These are phyloP conservation scores for Aspergillus tubingensis DNA, from an alignment of 2,329 filamentous ascomycete species.

Conservation along the genomic window DNA sequence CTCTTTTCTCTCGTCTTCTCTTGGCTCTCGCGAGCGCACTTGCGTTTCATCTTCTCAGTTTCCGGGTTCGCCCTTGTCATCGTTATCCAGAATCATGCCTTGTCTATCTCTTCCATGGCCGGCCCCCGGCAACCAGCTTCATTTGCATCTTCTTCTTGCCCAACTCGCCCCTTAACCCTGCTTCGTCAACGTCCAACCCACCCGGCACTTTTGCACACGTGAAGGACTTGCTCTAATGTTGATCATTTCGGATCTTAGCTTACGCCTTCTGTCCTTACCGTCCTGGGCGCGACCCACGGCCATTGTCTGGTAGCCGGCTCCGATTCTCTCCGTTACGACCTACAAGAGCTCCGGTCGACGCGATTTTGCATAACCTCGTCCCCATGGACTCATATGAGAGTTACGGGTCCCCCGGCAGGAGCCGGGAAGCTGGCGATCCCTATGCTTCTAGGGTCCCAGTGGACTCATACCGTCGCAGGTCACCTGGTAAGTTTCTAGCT, in stretches of 20 bases:
- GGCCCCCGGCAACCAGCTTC: conserved; percentile 20
- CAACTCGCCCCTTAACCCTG: conserved; percentile 24
- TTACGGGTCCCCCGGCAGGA: conserved; percentile 48
- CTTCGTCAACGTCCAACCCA: conserved; percentile 25
- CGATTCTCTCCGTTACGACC: background rate
- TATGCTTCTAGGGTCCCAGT: conserved; percentile 33
- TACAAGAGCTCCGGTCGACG: background rate
- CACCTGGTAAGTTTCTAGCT: conserved; percentile 44
- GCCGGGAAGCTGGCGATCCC: conserved; percentile 44
- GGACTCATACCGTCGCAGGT: conserved; percentile 50
- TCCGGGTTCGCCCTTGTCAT: conserved; percentile 17
- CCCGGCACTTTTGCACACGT: conserved; percentile 22
- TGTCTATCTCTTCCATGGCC: conserved; percentile 19
- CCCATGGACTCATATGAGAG: conserved; percentile 51
- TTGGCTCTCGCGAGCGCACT: conserved; percentile 20
- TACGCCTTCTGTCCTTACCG: conserved; percentile 17
- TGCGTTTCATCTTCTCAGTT: conserved; percentile 22
- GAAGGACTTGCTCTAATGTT: conserved; percentile 38
- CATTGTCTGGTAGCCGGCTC: background rate
- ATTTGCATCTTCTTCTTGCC: conserved; percentile 26
- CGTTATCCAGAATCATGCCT: conserved; percentile 14
- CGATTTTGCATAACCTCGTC: background rate
- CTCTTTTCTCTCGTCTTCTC: conserved; percentile 15
- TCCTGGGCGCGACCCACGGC: conserved; percentile 6
- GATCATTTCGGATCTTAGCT: conserved; percentile 43